These are phyloP conservation scores for Pholiota microspora DNA, from an alignment of 768 basidiomycete genomes.

Conservation along the genomic window DNA sequence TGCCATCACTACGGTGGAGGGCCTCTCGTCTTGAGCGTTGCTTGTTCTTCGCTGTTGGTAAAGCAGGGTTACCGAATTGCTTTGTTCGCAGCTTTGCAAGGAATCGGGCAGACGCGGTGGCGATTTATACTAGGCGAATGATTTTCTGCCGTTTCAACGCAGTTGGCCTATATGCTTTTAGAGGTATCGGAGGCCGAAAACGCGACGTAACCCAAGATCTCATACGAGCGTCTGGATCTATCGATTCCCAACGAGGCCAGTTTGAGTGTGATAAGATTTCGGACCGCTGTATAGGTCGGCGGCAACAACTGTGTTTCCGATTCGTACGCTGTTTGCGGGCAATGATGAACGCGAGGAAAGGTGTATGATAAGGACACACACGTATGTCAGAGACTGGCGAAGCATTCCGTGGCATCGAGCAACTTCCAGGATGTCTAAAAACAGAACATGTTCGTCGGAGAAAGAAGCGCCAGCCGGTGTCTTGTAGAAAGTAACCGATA, in stretches of 20 bases:
- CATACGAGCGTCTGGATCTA: slow-evolving; percentile 7
- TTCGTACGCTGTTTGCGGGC: slow-evolving; percentile 4
- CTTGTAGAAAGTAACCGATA: slow-evolving; percentile 15
- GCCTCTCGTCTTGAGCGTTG: background rate
- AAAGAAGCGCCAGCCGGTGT: slow-evolving; percentile 14
- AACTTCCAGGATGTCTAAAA: slow-evolving; percentile 5
- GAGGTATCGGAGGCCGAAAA: background rate
- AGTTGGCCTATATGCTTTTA: background rate
- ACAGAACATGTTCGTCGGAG: slow-evolving; percentile 13
- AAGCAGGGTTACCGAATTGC: background rate
- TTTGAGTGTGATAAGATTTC: slow-evolving; percentile 10
- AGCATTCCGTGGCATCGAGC: background rate
- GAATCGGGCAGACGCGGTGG: background rate
- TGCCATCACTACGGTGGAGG: slow-evolving; percentile 20
- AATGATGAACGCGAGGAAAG: background rate
- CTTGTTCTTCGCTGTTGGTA: background rate
- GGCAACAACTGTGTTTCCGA: slow-evolving; percentile 3
- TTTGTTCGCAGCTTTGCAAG: background rate
- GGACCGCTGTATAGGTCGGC: slow-evolving; percentile 7
- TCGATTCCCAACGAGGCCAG: slow-evolving; percentile 7
- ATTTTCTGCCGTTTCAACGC: background rate
- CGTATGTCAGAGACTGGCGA: slow-evolving; percentile 2
- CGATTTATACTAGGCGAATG: slow-evolving; percentile 3
- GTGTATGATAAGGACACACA: background rate
- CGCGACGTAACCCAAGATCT: slow-evolving; percentile 4